Base-by-base conservation (phyloP, 2,329 filamentous ascomycete genomes). In the Trichoderma pleuroti region DNA sequence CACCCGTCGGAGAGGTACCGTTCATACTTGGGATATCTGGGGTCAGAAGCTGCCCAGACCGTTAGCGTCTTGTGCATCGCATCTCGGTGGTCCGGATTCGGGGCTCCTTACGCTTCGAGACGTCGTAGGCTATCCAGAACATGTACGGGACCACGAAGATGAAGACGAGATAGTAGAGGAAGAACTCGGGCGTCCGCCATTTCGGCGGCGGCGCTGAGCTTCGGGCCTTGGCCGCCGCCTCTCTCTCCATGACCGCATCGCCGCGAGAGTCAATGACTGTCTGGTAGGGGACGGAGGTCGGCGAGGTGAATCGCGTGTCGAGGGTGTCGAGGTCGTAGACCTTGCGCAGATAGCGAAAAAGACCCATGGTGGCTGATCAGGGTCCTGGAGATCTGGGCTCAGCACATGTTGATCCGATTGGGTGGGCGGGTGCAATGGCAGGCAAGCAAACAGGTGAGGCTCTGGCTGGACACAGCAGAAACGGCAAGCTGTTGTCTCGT, bases 171-270 rank as follows among this genome's bases (percentile, higher is more conserved):
- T 90, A 92, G 83, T 99, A 98, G 68, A 94, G 75, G 78, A 89
- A 91, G 83, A 96, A 98, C 82, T 99, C 96, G 3, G 87, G 86
- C 0, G 94, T 97, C 28, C 86, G 88, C 95, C 95, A 99, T 90
- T 88, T 91, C 56, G 94, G 87, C 42, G 89, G 88, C 72, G 87
- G 85, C 69, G 80, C 86, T 77, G 80, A 79, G 54, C 77, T 78
- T 72, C 79, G 81, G 60, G 78, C 82, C 80, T 84, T 84, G 68
- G 76, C 68, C 16, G 75, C 67, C 52, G 77, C 70, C 68, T 79
- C 74, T 71, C 78, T 78, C 75, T 76, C 68, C 70, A 80, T 76
- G 70, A 76, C 75, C 32, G 82, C 76, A 73, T 87, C 83, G 72
- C 79, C 73, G 54, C 86, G 83, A 72, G 84, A 81, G 76, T 90